Percentiles rank a stretch among this genome's conserved stretches.
These are phyloP conservation scores for Suillus subluteus DNA, from an alignment of 768 basidiomycete species.

Conservation along the genomic window DNA sequence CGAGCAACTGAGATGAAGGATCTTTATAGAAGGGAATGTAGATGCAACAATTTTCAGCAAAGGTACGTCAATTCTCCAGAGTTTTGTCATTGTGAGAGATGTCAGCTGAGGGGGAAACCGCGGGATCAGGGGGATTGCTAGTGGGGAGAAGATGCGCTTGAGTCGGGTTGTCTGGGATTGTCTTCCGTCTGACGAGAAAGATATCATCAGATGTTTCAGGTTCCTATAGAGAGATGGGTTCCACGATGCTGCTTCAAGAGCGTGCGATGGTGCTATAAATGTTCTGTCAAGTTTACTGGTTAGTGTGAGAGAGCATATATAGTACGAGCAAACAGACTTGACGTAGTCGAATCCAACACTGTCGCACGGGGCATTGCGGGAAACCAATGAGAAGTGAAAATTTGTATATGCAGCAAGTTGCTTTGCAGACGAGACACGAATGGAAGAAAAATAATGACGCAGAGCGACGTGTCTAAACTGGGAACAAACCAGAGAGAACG, in stretches of 20 bases:
- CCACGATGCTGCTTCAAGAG: constrained; percentile 30
- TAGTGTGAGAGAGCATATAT: constrained; percentile 20
- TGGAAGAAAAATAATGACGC: constrained; percentile 35
- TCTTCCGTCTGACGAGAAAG: constrained; percentile 46
- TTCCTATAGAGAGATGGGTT: constrained; percentile 33
- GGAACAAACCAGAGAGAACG: constrained; percentile 46
- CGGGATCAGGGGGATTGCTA: constrained; percentile 27
- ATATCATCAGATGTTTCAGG: constrained; percentile 44
- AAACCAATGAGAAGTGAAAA: constrained; percentile 34
- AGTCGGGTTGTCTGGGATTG: constrained; percentile 46
- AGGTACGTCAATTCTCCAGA: constrained; percentile 59
- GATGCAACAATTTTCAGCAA: constrained; percentile 51
- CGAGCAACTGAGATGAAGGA: constrained; percentile 60
- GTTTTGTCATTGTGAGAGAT: constrained; percentile 50
- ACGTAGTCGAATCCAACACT: constrained; percentile 46
- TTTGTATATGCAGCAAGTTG: constrained; percentile 34
- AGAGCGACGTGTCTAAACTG: constrained; percentile 47
- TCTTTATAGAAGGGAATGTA: constrained; percentile 47
- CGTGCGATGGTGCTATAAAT: constrained; percentile 21
- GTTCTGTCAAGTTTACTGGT: constrained; percentile 20
- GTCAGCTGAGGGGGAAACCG: constrained; percentile 40
- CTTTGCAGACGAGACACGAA: constrained; percentile 24
- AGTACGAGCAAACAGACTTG: constrained; percentile 41
- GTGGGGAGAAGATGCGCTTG: constrained; percentile 35
- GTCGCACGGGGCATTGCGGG: constrained; percentile 21